phyloP scores from a whole-genome alignment of 83 land plant species.

The Thuja plicata region DNA sequence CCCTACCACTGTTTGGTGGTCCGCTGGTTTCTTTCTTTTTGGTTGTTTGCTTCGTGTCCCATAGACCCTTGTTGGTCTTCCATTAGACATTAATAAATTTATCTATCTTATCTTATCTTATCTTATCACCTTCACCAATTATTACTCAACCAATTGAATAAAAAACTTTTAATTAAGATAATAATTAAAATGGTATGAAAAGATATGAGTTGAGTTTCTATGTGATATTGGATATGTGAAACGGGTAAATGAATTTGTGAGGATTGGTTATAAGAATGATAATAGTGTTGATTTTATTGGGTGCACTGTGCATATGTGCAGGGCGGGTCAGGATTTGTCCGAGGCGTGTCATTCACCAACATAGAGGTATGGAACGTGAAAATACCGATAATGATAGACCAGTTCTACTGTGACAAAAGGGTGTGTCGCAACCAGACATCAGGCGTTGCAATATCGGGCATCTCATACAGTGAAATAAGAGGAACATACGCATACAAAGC shows the following conservation, averaged over 20 bases:
- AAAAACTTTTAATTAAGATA: no score
- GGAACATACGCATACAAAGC: constrained; percentile 53
- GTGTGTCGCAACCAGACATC: constrained; percentile 44
- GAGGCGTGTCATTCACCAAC: constrained; percentile 19
- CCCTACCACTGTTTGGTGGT: no score
- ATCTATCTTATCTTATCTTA: no score
- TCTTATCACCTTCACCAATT: no score
- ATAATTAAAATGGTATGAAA: no score
- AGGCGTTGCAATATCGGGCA: constrained; percentile 50
- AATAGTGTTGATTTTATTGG: neutral
- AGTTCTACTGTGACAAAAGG: constrained; percentile 36
- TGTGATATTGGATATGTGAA: no score
- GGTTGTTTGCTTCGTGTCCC: no score
- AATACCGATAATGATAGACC: constrained; percentile 38
- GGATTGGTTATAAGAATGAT: neutral
- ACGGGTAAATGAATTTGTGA: neutral
- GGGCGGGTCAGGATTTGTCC: constrained; percentile 37
- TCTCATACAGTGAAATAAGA: constrained; percentile 30
- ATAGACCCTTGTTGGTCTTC: no score
- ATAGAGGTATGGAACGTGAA: constrained; percentile 21
- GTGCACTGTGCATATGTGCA: neutral
- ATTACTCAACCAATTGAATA: no score
- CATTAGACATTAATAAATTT: no score
- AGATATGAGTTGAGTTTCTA: no score
- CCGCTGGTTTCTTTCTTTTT: no score